phyloP scores from a whole-genome alignment of 768 basidiomycete genomes.

The Rhizopogon vulgaris region DNA sequence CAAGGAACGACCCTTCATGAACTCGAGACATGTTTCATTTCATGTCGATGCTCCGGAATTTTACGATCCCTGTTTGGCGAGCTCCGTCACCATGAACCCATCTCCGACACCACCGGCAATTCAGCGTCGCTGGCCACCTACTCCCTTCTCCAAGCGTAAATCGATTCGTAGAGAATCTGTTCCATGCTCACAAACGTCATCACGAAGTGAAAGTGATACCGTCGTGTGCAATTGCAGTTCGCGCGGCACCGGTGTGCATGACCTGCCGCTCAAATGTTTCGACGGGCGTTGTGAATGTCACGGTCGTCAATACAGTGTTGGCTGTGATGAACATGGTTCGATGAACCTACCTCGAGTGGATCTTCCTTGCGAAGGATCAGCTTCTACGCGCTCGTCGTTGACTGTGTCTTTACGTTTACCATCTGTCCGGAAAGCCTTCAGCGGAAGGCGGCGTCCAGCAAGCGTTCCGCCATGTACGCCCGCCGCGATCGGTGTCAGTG shows the following conservation, averaged over 20 bases:
- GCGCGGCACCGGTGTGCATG: background rate
- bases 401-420: constrained; percentile 3
- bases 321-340: background rate
- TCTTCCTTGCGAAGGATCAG: background rate
- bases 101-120: background rate
- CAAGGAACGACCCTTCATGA: constrained; percentile 1
- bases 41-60: constrained; percentile 6
- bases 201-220: background rate
- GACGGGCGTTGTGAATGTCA: constrained; percentile 3
- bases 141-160: constrained; percentile 1
- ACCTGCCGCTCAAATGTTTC: background rate
- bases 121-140: constrained; percentile 7
- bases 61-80: background rate
- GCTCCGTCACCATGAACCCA: background rate
- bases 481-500: background rate
- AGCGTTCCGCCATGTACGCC: background rate
- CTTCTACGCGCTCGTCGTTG: background rate
- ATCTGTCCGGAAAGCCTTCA: constrained; percentile 7
- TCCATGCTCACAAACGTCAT: background rate
- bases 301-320: constrained; percentile 8
- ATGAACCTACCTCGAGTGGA: background rate
- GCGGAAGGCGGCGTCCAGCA: constrained; percentile 5
- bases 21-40: constrained; percentile 15
- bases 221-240: background rate
- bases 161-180: background rate